A percentile compares a stretch with the other conserved stretches of the same genome.
Evolutionary conservation across 257 asterid species (phyloP).

Genomic region (Avicennia marina): DNA sequence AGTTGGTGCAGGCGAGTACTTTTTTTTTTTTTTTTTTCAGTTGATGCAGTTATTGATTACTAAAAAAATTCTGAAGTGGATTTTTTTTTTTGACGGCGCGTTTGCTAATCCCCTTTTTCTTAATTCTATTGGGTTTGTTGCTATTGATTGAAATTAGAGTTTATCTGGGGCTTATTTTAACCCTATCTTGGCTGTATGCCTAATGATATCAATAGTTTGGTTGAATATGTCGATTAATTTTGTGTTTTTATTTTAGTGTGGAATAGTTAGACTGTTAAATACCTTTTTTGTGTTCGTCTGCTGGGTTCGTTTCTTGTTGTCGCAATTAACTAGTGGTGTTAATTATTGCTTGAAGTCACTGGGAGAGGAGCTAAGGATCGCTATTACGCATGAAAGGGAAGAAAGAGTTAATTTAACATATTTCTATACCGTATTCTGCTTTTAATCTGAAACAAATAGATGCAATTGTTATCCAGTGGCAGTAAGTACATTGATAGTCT

Average conservation of each 20-base stretch:
- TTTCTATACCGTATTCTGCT: not conserved
- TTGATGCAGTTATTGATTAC: conserved; percentile 3
- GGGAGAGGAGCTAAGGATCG: conserved; percentile 2
- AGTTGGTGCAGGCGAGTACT: conserved; percentile 89
- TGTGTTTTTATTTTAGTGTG: no score
- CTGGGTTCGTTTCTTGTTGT: not conserved
- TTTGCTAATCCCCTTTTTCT: not conserved
- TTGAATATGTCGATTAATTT: no score
- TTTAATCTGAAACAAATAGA: not conserved
- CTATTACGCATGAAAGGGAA: not conserved
- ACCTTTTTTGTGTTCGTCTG: no score
- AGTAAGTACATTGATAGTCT: not conserved
- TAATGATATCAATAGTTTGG: not conserved
- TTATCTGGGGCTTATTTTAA: conserved; percentile 8
- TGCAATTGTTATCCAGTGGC: not conserved
- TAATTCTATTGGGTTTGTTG: not conserved
- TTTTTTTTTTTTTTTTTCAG: conserved; percentile 7
- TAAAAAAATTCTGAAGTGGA: not conserved
- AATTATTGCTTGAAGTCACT: not conserved
- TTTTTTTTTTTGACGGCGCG: not conserved
- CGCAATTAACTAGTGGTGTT: not conserved
- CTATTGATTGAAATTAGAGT: not conserved
- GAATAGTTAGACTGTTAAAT: no score
- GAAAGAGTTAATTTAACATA: not conserved
- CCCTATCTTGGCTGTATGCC: conserved; percentile 9